Evolutionary conservation across 2,329 filamentous ascomycete genomes (phyloP).

Genomic region (Aspergillus phoenicis): DNA sequence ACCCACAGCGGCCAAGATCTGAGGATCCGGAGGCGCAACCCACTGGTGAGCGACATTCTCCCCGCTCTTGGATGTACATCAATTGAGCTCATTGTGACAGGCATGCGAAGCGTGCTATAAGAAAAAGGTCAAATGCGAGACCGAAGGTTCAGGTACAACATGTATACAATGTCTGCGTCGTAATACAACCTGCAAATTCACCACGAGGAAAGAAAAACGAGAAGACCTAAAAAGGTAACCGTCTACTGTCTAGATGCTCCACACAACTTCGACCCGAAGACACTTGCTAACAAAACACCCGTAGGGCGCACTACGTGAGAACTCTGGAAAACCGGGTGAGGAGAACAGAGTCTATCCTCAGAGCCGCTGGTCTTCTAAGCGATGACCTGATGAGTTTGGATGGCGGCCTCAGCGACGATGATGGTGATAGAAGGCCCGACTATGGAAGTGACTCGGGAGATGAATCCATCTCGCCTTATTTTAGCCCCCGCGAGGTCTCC

Average conservation of each 20-base stretch:
- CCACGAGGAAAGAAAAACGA: slow-evolving; percentile 89
- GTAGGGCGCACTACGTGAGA: slow-evolving; percentile 88
- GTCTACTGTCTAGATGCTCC: not conserved
- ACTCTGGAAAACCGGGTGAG: slow-evolving; percentile 88
- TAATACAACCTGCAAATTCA: slow-evolving; percentile 91
- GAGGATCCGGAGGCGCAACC: slow-evolving; percentile 22
- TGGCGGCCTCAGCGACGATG: slow-evolving; percentile 25
- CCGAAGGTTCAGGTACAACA: slow-evolving; percentile 69
- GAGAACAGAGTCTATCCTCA: slow-evolving; percentile 83
- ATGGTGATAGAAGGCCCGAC: slow-evolving; percentile 21
- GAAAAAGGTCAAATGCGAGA: slow-evolving; percentile 87
- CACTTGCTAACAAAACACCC: slow-evolving; percentile 12
- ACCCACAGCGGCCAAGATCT: slow-evolving; percentile 12
- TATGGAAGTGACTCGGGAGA: slow-evolving; percentile 43
- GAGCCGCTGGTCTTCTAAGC: slow-evolving; percentile 77
- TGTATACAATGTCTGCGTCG: slow-evolving; percentile 93
- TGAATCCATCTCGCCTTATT: slow-evolving; percentile 32
- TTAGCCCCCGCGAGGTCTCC: slow-evolving; percentile 17
- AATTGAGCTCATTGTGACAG: slow-evolving; percentile 46
- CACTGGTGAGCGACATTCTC: slow-evolving; percentile 24
- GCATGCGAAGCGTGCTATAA: slow-evolving; percentile 92
- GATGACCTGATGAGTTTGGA: slow-evolving; percentile 69
- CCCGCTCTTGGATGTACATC: slow-evolving; percentile 3
- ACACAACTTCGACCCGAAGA: not conserved
- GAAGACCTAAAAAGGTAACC: slow-evolving; percentile 83